A percentile compares a stretch with the other conserved stretches of the same genome.
Conservation (phyloP, 1,284 basidiomycete species). For the Puccinia coronata region DNA sequence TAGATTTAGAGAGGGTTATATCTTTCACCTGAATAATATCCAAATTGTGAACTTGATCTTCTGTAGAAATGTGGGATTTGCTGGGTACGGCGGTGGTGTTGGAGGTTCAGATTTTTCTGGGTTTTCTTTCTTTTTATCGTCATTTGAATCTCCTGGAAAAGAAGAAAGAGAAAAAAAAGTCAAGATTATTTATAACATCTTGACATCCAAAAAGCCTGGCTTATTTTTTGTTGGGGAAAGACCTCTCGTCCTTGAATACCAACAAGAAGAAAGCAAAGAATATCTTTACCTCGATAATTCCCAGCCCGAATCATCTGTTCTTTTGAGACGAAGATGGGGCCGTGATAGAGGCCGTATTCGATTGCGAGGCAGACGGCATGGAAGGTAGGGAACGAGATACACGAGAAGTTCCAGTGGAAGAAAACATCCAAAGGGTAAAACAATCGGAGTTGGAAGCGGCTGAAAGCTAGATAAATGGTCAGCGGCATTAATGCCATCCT, state of each 20-base stretch:
- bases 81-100: neutral
- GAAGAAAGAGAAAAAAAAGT: too few species aligned
- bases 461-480: conserved; percentile 32
- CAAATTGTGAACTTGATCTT: conserved; percentile 44
- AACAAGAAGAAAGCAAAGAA: neutral
- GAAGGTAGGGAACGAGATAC: conserved; percentile 43
- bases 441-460: neutral
- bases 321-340: conserved; percentile 15
- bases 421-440: conserved; percentile 46
- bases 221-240: too few species aligned
- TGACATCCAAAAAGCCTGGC: too few species aligned
- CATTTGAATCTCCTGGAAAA: neutral
- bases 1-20: too few species aligned
- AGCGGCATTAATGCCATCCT: conserved; percentile 38
- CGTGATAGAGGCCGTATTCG: conserved; percentile 34
- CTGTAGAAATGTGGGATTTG: conserved; percentile 14
- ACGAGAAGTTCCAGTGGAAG: conserved; percentile 44
- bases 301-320: conserved; percentile 11
- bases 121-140: neutral
- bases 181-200: too few species aligned
- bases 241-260: too few species aligned
- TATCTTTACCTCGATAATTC: conserved; percentile 18
- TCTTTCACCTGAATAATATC: conserved; percentile 35
- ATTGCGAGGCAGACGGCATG: conserved; percentile 43
- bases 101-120: neutral